These are phyloP conservation scores for Coemansia sp. DNA, from an alignment of 192 early-diverging fungal genomes.

Conservation along the genomic window DNA sequence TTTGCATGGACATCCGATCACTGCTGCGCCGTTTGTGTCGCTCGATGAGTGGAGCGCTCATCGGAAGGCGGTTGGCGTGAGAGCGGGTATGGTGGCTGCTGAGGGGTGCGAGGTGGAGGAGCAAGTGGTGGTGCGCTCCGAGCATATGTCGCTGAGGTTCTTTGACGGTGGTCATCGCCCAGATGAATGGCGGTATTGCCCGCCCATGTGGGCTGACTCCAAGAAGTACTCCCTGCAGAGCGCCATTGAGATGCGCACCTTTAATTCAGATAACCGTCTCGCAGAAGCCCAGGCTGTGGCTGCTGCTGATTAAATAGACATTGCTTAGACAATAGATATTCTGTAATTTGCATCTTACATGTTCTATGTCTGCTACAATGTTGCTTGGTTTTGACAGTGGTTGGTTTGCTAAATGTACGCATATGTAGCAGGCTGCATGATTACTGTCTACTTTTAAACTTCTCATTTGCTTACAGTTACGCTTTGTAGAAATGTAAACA, in stretches of 20 bases:
- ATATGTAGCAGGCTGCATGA: no score
- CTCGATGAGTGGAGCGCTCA: slow-evolving; percentile 20
- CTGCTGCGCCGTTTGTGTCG: slow-evolving; percentile 29
- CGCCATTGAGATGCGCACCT: slow-evolving; percentile 58
- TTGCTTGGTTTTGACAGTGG: no score
- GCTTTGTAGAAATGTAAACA: no score
- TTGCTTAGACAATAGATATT: no score
- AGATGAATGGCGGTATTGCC: slow-evolving; percentile 37
- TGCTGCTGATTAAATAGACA: no score
- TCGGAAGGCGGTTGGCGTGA: not conserved
- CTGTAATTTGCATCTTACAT: no score
- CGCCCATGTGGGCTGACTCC: slow-evolving; percentile 53
- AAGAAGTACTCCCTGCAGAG: slow-evolving; percentile 67
- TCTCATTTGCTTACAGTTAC: no score
- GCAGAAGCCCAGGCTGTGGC: not conserved
- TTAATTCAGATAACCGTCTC: slow-evolving; percentile 51
- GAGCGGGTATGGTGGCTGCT: slow-evolving; percentile 10
- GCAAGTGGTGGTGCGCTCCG: slow-evolving; percentile 14
- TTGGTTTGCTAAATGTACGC: no score
- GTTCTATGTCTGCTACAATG: no score
- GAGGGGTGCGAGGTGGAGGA: slow-evolving; percentile 22
- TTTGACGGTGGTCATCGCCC: slow-evolving; percentile 31
- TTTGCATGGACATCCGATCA: slow-evolving; percentile 38
- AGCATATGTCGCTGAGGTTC: slow-evolving; percentile 32
- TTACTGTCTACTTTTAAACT: no score